phyloP scores from a whole-genome alignment of 352 stramenopile species.

The Pythium dissotocum region DNA sequence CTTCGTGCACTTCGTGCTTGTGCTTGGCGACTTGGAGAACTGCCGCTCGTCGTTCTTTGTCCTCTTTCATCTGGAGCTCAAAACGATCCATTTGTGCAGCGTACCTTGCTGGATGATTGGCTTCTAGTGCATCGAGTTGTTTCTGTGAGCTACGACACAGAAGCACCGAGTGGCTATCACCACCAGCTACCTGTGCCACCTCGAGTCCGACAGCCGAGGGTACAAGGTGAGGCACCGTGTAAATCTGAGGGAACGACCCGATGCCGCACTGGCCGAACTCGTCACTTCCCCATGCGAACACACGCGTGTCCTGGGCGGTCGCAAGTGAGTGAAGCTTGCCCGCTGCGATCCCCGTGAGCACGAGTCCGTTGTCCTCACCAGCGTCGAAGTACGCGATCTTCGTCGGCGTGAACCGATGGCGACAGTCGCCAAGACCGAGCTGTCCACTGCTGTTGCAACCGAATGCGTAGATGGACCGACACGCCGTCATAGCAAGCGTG shows the following conservation, averaged over 20 bases:
- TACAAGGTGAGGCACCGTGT: slow-evolving; percentile 74
- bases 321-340: slow-evolving; percentile 62
- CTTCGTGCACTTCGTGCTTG: slow-evolving; percentile 30
- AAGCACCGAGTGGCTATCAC: slow-evolving; percentile 54
- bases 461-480: slow-evolving; percentile 48
- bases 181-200: slow-evolving; percentile 52
- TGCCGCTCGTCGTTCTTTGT: slow-evolving; percentile 30
- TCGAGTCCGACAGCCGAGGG: slow-evolving; percentile 54
- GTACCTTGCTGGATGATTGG: slow-evolving; percentile 48
- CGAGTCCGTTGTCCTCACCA: slow-evolving; percentile 6
- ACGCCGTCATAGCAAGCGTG: slow-evolving; percentile 49
- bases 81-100: slow-evolving; percentile 41
- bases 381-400: slow-evolving; percentile 55
- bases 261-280: slow-evolving; percentile 76
- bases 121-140: slow-evolving; percentile 48
- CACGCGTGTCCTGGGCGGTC: slow-evolving; percentile 42
- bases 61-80: slow-evolving; percentile 41
- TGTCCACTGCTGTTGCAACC: slow-evolving; percentile 63
- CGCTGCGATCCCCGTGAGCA: slow-evolving; percentile 43
- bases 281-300: slow-evolving; percentile 75
- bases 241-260: slow-evolving; percentile 67
- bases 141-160: slow-evolving; percentile 40
- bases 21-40: slow-evolving; percentile 39
- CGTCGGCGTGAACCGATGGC: slow-evolving; percentile 41
- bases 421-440: slow-evolving; percentile 61